Base-by-base conservation (phyloP, 1,139 yeast genomes). In the Lodderomyces metapsilosis region DNA sequence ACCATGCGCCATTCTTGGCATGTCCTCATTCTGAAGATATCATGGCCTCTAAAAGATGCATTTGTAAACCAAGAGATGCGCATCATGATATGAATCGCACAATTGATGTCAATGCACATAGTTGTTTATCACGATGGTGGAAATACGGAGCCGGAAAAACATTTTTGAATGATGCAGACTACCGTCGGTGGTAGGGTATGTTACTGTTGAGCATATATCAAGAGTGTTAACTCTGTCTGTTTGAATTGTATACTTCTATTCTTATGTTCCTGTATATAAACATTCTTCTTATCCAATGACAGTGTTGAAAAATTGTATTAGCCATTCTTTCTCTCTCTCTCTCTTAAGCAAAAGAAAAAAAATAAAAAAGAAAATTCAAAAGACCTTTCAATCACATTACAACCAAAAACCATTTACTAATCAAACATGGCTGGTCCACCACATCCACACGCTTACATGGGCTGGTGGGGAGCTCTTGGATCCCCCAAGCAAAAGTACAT, bases 391-490 rank as follows among this genome's bases (percentile, higher is more conserved):
- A 5, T 11, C 32, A 33, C 16, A n/a, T 33, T 13, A 11, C 16
- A 15, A 15, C 23, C 17, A 33, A 17, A 32, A 32, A 13, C 7
- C 12, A 32, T 17, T 6, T 2, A 11, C n/a, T 36, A 31, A 22
- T 24, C 16, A 13, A 54, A 31, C 57, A 82, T 82, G 88, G 85
- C 75, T 58, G 87, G 86, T 63, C 84, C 84, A 69, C 81, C 82
- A 64, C 80, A 81, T 58, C 84, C 85, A 62, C 81, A 80, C 60
- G 64, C 91, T 60, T 89, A 86, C 63, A 82, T 87, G 91, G 98
- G 98, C 59, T 89, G 96, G 96, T 89, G 98, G 98, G 97, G 97
- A 62, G 66, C 74, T 72, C 66, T 81, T 57, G 89, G 95, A 50
- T 77, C 88, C 67, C 94, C 95, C 62, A 79, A 79, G 62, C 98